Percentiles rank a stretch among this genome's conserved stretches.
phyloP scores from a whole-genome alignment of 805 yeast genomes.

The Millerozyma acaciae region DNA sequence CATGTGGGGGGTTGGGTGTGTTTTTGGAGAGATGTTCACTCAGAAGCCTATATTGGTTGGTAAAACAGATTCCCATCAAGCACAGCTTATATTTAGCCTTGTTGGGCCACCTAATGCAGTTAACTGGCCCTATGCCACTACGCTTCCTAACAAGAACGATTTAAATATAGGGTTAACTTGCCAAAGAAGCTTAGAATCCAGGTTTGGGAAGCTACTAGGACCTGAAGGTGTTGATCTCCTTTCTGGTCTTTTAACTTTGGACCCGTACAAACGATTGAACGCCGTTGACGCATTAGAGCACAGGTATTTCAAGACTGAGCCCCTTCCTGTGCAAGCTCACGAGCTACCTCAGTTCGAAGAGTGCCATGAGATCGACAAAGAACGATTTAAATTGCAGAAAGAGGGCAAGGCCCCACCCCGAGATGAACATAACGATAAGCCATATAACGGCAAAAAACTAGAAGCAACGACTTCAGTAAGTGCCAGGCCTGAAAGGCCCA shows the following conservation, averaged over 20 bases:
- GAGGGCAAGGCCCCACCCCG: too few species aligned
- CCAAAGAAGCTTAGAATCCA: slow-evolving; percentile 43
- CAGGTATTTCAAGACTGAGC: slow-evolving; percentile 62
- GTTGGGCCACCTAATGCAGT: slow-evolving; percentile 72
- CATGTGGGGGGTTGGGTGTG: slow-evolving; percentile 97
- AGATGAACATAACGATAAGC: too few species aligned
- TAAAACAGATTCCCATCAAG: slow-evolving; percentile 81
- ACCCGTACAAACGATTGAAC: slow-evolving; percentile 71
- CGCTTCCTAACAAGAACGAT: slow-evolving; percentile 53
- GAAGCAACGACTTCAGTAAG: neutral
- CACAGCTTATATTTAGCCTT: slow-evolving; percentile 71
- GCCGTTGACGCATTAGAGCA: slow-evolving; percentile 76
- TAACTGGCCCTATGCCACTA: slow-evolving; percentile 58
- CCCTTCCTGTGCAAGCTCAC: slow-evolving; percentile 53
- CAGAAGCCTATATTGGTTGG: slow-evolving; percentile 85
- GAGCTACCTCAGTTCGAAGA: slow-evolving; percentile 72
- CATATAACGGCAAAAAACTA: neutral
- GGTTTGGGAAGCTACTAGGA: slow-evolving; percentile 43
- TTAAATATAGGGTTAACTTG: slow-evolving; percentile 44
- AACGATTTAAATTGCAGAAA: slow-evolving; percentile 48
- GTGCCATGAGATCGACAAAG: slow-evolving; percentile 83
- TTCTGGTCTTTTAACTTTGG: slow-evolving; percentile 57
- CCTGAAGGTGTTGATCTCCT: slow-evolving; percentile 55
- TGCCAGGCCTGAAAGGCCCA: too few species aligned
- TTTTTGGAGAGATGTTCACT: slow-evolving; percentile 84